Percentiles rank a stretch among this genome's conserved stretches.
Conservation (phyloP, 148 eudicot genomes). For the Chenopodium album region DNA sequence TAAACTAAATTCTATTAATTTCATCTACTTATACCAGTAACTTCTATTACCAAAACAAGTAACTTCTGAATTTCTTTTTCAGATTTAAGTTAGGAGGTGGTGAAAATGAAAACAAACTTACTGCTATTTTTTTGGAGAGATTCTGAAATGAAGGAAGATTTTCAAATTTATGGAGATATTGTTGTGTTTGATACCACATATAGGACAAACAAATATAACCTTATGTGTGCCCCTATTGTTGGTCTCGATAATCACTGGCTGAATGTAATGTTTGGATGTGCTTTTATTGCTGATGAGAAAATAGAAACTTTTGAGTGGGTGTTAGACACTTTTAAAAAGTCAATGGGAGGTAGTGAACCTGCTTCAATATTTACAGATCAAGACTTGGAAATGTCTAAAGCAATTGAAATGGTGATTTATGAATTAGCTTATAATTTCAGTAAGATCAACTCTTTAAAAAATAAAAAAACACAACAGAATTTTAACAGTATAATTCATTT, state of each 20-base stretch:
- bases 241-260: conserved; percentile 5
- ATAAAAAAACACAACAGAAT: background rate
- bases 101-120: no score
- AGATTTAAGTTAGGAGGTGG: no score
- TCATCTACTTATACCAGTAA: no score
- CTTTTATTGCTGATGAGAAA: background rate
- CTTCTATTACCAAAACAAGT: no score
- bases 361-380: background rate
- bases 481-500: background rate
- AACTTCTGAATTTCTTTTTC: no score
- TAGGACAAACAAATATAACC: conserved; percentile 1
- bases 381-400: background rate
- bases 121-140: background rate
- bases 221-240: background rate
- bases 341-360: background rate
- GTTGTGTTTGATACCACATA: conserved; percentile 1
- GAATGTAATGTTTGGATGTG: background rate
- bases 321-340: background rate
- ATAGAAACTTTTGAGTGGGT: background rate
- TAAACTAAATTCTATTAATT: no score
- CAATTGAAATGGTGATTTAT: background rate
- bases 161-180: background rate
- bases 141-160: conserved; percentile 1
- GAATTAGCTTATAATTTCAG: background rate
- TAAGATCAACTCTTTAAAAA: no score